Conservation (phyloP, 2,329 filamentous ascomycete genomes). For the Tympanopsis confertula region DNA sequence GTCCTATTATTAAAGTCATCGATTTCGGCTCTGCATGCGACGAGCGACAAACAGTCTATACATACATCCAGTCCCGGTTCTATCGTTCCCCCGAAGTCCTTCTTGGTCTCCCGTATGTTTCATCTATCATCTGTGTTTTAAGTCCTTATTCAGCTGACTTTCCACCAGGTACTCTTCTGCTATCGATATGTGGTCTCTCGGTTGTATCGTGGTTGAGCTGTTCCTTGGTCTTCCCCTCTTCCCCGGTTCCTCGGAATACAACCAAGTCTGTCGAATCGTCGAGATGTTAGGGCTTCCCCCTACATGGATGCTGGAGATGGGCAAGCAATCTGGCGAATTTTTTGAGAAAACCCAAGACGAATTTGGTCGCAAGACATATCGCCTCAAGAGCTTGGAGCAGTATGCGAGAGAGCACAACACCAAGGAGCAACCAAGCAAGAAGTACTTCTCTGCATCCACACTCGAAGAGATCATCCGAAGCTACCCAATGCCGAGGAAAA, state of each 20-base stretch:
- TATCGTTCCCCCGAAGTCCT: slow-evolving; percentile 94
- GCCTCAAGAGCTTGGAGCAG: slow-evolving; percentile 94
- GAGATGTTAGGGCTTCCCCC: slow-evolving; percentile 96
- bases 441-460: slow-evolving; percentile 92
- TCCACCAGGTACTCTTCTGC: slow-evolving; percentile 67
- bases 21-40: slow-evolving; percentile 98
- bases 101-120: slow-evolving; percentile 59
- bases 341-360: slow-evolving; percentile 90
- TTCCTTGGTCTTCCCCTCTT: slow-evolving; percentile 92
- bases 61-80: slow-evolving; percentile 96
- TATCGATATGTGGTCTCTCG: slow-evolving; percentile 99
- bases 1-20: slow-evolving; percentile 98
- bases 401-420: slow-evolving; percentile 91
- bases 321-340: slow-evolving; percentile 93
- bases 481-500: slow-evolving; percentile 96
- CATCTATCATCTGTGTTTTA: too few relatives aligned
- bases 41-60: slow-evolving; percentile 96
- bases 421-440: slow-evolving; percentile 98
- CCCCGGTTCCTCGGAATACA: slow-evolving; percentile 95
- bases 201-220: slow-evolving; percentile 94
- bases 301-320: slow-evolving; percentile 98
- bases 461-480: slow-evolving; percentile 94
- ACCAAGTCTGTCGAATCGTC: slow-evolving; percentile 90
- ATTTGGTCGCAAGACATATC: slow-evolving; percentile 79
- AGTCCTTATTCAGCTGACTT: background rate